A percentile compares a stretch with the other conserved stretches of the same genome.
These are phyloP conservation scores for Dendrobium huoshanense DNA, from an alignment of 106 monocot genomes.

Conservation along the genomic window DNA sequence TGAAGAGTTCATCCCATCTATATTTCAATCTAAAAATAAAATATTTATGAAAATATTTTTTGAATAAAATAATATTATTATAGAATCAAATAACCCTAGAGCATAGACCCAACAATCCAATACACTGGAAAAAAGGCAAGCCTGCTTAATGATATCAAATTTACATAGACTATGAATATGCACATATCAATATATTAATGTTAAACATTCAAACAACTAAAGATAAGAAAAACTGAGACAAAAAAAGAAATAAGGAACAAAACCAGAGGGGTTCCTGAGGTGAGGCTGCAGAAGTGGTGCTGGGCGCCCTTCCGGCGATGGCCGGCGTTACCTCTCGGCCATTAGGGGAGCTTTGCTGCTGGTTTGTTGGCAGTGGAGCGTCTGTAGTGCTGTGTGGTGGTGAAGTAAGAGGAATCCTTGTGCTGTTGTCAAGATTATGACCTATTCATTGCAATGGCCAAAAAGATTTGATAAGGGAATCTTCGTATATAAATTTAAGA, in stretches of 20 bases:
- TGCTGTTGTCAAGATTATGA: slow-evolving; percentile 50
- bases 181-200: neutral
- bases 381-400: slow-evolving; percentile 42
- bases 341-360: slow-evolving; percentile 56
- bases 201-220: neutral
- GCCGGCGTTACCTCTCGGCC: slow-evolving; percentile 63
- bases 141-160: slow-evolving; percentile 1
- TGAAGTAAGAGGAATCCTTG: slow-evolving; percentile 32
- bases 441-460: slow-evolving; percentile 28
- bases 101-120: neutral
- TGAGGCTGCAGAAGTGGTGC: slow-evolving; percentile 17
- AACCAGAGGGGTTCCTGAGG: slow-evolving; percentile 1
- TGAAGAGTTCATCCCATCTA: too few species aligned
- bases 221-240: slow-evolving; percentile 21
- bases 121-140: neutral
- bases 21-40: too few species aligned
- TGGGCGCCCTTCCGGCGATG: slow-evolving; percentile 63
- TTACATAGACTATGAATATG: slow-evolving; percentile 1
- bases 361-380: slow-evolving; percentile 66
- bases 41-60: too few species aligned
- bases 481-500: neutral
- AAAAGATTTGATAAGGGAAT: neutral
- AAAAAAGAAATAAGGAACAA: slow-evolving; percentile 26
- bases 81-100: neutral
- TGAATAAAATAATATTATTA: too few species aligned